Evolutionary conservation across 768 basidiomycete genomes (phyloP).

Genomic region (Mycena albidolilacea): DNA sequence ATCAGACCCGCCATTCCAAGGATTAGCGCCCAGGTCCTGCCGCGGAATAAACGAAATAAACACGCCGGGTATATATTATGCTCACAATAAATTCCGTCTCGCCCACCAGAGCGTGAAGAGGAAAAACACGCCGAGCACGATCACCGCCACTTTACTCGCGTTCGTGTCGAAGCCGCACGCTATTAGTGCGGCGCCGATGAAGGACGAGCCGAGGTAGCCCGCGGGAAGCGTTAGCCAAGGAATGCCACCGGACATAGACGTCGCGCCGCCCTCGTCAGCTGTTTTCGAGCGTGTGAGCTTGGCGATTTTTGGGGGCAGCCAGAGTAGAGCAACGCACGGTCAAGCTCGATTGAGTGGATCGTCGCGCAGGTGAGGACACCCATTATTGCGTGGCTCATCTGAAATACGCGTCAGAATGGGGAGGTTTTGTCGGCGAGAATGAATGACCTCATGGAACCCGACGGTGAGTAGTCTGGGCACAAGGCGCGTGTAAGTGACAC

Average conservation of each 20-base stretch:
- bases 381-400: slow-evolving; percentile 91
- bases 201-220: slow-evolving; percentile 87
- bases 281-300: slow-evolving; percentile 30
- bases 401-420: slow-evolving; percentile 21
- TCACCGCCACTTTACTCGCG: slow-evolving; percentile 87
- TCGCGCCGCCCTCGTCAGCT: slow-evolving; percentile 93
- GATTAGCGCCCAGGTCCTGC: slow-evolving; percentile 85
- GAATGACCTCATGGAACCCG: slow-evolving; percentile 86
- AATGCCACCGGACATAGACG: slow-evolving; percentile 90
- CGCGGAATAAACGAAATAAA: not conserved
- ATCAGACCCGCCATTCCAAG: slow-evolving; percentile 85
- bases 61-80: slow-evolving; percentile 2
- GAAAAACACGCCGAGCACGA: slow-evolving; percentile 89
- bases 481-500: slow-evolving; percentile 13
- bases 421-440: not conserved
- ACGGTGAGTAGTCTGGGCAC: slow-evolving; percentile 80
- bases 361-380: slow-evolving; percentile 89
- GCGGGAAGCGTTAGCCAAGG: slow-evolving; percentile 84
- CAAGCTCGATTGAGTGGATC: slow-evolving; percentile 88
- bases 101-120: slow-evolving; percentile 93
- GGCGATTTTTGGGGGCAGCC: not conserved
- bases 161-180: slow-evolving; percentile 92
- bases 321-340: slow-evolving; percentile 69
- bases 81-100: slow-evolving; percentile 79
- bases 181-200: slow-evolving; percentile 91